Conservation (phyloP, 139 green algal species). For the Tetraselmis chui region DNA sequence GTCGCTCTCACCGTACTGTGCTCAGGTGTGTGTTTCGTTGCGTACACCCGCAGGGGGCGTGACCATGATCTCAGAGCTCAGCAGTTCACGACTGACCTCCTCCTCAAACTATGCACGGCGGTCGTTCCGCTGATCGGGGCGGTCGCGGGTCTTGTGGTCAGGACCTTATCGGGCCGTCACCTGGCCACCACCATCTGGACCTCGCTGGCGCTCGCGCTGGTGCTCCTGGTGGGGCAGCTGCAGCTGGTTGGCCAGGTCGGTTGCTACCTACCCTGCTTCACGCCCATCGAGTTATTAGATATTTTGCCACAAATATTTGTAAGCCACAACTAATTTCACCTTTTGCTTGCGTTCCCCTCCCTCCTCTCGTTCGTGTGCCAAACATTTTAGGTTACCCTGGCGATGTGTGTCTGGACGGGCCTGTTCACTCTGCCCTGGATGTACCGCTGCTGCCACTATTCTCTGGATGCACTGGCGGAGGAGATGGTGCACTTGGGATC, state of each 20-base stretch:
- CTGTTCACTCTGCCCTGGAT: background rate
- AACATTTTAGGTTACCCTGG: background rate
- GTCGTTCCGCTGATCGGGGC: background rate
- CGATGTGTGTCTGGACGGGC: background rate
- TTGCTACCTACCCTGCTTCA: too few species aligned
- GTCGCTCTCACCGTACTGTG: too few species aligned
- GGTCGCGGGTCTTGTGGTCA: background rate
- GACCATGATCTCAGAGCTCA: background rate
- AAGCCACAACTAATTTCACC: too few species aligned
- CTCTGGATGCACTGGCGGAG: background rate
- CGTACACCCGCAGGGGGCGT: background rate
- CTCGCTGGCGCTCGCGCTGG: background rate
- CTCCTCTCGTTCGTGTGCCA: too few species aligned
- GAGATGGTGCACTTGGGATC: background rate
- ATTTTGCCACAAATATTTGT: too few species aligned
- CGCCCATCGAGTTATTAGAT: too few species aligned
- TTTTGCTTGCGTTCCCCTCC: too few species aligned
- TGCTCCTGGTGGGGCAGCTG: background rate
- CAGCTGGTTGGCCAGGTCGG: background rate
- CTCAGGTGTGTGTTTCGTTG: too few species aligned
- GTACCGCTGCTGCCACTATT: background rate
- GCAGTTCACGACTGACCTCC: background rate
- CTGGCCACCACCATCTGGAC: background rate
- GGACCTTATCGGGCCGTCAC: background rate
- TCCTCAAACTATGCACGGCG: background rate